These are phyloP conservation scores for Opeltia flavorubescens DNA, from an alignment of 495 filamentous ascomycete genomes.

Conservation along the genomic window DNA sequence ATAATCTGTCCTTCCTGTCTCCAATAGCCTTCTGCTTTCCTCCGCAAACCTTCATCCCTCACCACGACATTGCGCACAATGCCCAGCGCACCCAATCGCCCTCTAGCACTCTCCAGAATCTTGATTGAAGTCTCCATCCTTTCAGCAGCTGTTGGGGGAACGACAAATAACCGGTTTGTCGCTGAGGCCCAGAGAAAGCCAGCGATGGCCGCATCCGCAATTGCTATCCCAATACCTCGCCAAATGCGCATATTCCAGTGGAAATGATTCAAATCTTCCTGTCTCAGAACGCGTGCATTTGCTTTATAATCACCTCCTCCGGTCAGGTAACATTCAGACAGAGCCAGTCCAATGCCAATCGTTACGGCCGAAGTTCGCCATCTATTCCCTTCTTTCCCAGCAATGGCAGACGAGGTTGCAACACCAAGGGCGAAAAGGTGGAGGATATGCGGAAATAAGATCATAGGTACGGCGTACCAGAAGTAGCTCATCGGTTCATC, in stretches of 20 bases:
- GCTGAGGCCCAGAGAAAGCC: constrained; percentile 53
- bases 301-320: constrained; percentile 43
- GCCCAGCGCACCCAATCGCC: constrained; percentile 39
- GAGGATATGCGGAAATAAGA: constrained; percentile 62
- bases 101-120: constrained; percentile 28
- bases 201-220: constrained; percentile 47
- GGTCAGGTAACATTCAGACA: constrained; percentile 48
- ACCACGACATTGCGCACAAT: constrained; percentile 44
- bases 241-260: constrained; percentile 51
- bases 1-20: constrained; percentile 22
- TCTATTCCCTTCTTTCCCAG: constrained; percentile 38
- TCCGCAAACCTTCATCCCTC: constrained; percentile 39
- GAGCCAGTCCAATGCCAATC: constrained; percentile 41
- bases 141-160: constrained; percentile 35
- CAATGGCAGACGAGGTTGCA: constrained; percentile 34
- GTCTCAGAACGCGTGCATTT: constrained; percentile 42
- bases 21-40: constrained; percentile 45
- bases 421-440: constrained; percentile 5
- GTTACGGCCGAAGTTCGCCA: constrained; percentile 64
- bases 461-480: constrained; percentile 63
- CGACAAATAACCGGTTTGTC: constrained; percentile 57
- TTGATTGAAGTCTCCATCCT: constrained; percentile 28
- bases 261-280: constrained; percentile 47
- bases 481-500: constrained; percentile 61
- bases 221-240: constrained; percentile 43